A percentile compares a stretch with the other conserved stretches of the same genome.
phyloP scores from a whole-genome alignment of 805 yeast species.

The Pichia exigua region DNA sequence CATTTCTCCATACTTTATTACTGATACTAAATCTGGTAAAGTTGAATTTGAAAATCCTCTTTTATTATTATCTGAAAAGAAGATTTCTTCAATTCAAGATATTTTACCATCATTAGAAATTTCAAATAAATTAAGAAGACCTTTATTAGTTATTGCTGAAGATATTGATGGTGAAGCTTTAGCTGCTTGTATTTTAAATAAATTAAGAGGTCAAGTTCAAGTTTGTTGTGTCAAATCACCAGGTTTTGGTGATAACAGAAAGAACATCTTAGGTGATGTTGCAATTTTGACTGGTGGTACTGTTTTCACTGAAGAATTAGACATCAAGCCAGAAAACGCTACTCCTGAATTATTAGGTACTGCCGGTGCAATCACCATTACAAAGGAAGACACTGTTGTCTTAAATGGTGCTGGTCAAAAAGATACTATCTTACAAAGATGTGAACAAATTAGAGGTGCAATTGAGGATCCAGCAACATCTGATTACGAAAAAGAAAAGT shows the following conservation, averaged over 20 bases:
- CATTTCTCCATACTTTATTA: slow-evolving; percentile 93
- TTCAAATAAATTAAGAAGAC: slow-evolving; percentile 89
- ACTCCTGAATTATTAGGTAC: slow-evolving; percentile 85
- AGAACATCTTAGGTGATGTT: slow-evolving; percentile 91
- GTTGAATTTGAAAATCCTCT: slow-evolving; percentile 94
- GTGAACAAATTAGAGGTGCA: slow-evolving; percentile 87
- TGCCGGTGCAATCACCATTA: slow-evolving; percentile 83
- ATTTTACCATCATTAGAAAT: slow-evolving; percentile 87
- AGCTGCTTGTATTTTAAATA: slow-evolving; percentile 95
- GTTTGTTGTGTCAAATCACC: slow-evolving; percentile 98
- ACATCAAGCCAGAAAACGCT: slow-evolving; percentile 91
- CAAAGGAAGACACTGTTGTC: slow-evolving; percentile 92
- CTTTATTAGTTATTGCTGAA: slow-evolving; percentile 88
- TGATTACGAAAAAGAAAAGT: slow-evolving; percentile 93
- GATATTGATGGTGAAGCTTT: slow-evolving; percentile 97
- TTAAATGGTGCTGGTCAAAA: slow-evolving; percentile 88
- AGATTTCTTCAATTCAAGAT: slow-evolving; percentile 83
- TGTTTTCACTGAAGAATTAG: slow-evolving; percentile 85
- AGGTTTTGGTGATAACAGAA: slow-evolving; percentile 98
- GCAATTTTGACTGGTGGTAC: slow-evolving; percentile 95
- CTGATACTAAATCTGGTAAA: slow-evolving; percentile 86
- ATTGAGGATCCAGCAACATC: slow-evolving; percentile 66
- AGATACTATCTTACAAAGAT: slow-evolving; percentile 72
- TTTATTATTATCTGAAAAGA: slow-evolving; percentile 83
- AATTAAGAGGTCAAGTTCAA: slow-evolving; percentile 96